Conservation (phyloP, 2,329 filamentous ascomycete genomes). For the Podosphaera aphanis region DNA sequence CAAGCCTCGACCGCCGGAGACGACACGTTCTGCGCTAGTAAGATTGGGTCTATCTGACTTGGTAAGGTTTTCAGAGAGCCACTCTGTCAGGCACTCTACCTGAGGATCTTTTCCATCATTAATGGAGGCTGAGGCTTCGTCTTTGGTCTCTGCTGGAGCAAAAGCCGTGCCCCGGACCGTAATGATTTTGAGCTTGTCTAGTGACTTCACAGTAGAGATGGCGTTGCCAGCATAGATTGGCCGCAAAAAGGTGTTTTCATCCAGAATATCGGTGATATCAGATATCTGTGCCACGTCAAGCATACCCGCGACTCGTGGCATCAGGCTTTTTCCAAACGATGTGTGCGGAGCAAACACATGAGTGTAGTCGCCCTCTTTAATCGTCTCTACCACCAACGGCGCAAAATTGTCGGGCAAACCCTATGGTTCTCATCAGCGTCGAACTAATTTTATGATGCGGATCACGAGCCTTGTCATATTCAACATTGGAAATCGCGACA, state of each 20-base stretch:
- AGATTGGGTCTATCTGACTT: conserved; percentile 90
- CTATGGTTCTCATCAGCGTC: conserved; percentile 20
- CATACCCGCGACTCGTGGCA: conserved; percentile 77
- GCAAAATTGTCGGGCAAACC: conserved; percentile 85
- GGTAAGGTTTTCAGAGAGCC: conserved; percentile 80
- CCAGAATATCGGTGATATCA: conserved; percentile 68
- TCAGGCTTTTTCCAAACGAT: conserved; percentile 84
- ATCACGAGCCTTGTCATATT: conserved; percentile 61
- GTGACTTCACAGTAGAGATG: conserved; percentile 83
- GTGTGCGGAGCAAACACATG: conserved; percentile 81
- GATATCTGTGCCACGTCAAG: conserved; percentile 85
- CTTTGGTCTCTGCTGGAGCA: conserved; percentile 43
- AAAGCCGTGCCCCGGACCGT: conserved; percentile 90
- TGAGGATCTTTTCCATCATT: conserved; percentile 74
- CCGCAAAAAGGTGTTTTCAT: conserved; percentile 82
- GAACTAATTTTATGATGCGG: not conserved
- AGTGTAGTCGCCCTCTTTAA: conserved; percentile 84
- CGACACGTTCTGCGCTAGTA: conserved; percentile 67
- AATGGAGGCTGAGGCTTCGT: conserved; percentile 47
- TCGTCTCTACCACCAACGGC: conserved; percentile 82
- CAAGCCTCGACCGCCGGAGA: conserved; percentile 78
- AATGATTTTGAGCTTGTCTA: conserved; percentile 64
- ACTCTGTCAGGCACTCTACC: conserved; percentile 48
- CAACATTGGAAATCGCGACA: conserved; percentile 63
- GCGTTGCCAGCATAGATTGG: conserved; percentile 97